A percentile compares a stretch with the other conserved stretches of the same genome.
These are phyloP conservation scores for Carex arenaria DNA, from an alignment of 202 grass and related monocot genomes.

Conservation along the genomic window DNA sequence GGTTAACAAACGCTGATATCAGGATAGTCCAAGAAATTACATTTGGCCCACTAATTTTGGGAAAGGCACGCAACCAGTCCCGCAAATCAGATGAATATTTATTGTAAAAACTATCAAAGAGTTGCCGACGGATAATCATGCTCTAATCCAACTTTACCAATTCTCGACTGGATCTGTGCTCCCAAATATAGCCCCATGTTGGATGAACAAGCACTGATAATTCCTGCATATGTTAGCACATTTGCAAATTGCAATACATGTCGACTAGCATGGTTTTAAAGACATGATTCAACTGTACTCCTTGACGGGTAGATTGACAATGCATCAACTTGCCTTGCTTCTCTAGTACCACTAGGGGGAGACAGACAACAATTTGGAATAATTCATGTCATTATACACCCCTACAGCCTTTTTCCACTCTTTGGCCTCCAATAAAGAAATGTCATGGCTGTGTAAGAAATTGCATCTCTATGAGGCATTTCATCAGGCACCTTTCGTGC, in stretches of 20 bases:
- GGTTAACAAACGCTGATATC: slow-evolving; percentile 39
- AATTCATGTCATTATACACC: slow-evolving; percentile 42
- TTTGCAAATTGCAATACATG: slow-evolving; percentile 43
- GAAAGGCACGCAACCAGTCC: slow-evolving; percentile 39
- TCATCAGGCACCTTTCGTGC: slow-evolving; percentile 49
- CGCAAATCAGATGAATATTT: slow-evolving; percentile 37
- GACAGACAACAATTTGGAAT: slow-evolving; percentile 22
- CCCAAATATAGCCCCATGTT: slow-evolving; percentile 25
- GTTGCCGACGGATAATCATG: slow-evolving; percentile 50
- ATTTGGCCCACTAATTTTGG: slow-evolving; percentile 35
- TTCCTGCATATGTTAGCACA: slow-evolving; percentile 57
- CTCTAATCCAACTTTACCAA: slow-evolving; percentile 45
- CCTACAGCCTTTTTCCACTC: slow-evolving; percentile 33
- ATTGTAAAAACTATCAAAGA: slow-evolving; percentile 53
- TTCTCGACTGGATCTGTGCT: slow-evolving; percentile 46
- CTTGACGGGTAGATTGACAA: slow-evolving; percentile 59
- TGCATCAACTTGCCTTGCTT: slow-evolving; percentile 43
- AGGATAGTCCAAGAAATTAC: slow-evolving; percentile 70
- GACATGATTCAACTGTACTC: slow-evolving; percentile 38
- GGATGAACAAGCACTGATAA: slow-evolving; percentile 45
- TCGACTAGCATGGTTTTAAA: slow-evolving; percentile 74
- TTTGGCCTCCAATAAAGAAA: slow-evolving; percentile 38
- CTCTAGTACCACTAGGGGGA: slow-evolving; percentile 14
- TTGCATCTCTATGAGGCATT: slow-evolving; percentile 38
- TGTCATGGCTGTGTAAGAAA: slow-evolving; percentile 75